A percentile compares a stretch with the other conserved stretches of the same genome.
These are phyloP conservation scores for Triticum aestivum DNA, from an alignment of 176 grass and related monocot species.

Conservation along the genomic window DNA sequence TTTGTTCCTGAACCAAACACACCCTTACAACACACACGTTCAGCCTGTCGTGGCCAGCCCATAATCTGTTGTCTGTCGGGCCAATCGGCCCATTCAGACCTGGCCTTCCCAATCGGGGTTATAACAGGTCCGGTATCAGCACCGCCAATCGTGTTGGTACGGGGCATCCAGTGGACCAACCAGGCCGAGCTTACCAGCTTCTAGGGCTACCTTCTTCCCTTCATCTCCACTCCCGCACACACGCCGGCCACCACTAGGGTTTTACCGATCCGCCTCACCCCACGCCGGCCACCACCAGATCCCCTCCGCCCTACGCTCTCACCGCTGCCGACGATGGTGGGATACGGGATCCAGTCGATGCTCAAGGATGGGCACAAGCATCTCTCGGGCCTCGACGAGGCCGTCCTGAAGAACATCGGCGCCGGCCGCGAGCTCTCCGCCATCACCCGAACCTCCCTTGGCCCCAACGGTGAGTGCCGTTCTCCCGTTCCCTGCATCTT, in stretches of 20 bases:
- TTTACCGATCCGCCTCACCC: constrained; percentile 14
- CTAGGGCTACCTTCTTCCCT: neutral
- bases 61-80: neutral
- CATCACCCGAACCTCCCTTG: constrained; percentile 57
- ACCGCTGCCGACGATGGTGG: too few relatives aligned
- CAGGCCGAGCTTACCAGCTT: neutral
- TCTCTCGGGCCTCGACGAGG: too few relatives aligned
- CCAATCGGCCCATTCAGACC: neutral
- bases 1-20: too few relatives aligned
- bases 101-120: too few relatives aligned
- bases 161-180: neutral
- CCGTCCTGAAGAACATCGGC: constrained; percentile 30
- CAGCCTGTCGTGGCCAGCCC: too few relatives aligned
- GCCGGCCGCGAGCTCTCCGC: constrained; percentile 76
- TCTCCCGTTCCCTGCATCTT: neutral
- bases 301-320: neutral
- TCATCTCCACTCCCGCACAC: neutral
- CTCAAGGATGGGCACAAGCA: too few relatives aligned
- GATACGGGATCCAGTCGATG: too few relatives aligned
- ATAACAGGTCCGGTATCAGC: too few relatives aligned
- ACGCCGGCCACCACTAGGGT: constrained; percentile 27
- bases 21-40: too few relatives aligned
- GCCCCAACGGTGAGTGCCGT: constrained; percentile 63
- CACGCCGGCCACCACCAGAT: neutral
- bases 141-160: too few relatives aligned